phyloP scores from a whole-genome alignment of 148 eudicot species.

The Vaccinium macrocarpon region DNA sequence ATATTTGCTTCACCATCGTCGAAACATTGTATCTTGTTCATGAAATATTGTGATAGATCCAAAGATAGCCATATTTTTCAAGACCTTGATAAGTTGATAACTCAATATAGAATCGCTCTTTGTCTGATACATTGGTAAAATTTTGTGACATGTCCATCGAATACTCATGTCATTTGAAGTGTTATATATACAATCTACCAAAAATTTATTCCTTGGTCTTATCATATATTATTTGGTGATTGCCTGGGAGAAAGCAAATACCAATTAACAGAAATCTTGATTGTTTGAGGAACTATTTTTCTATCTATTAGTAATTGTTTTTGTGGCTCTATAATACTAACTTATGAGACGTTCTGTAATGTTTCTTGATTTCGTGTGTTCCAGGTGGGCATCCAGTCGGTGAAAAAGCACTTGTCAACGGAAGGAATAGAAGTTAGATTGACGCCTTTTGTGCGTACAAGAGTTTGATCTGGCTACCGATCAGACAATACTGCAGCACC shows the following conservation, averaged over 20 bases:
- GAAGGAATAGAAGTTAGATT: conserved; percentile 72
- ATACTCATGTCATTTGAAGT: neutral
- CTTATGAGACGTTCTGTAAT: neutral
- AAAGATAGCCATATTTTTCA: neutral
- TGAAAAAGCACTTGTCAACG: conserved; percentile 61
- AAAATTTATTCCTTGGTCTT: neutral
- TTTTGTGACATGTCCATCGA: neutral
- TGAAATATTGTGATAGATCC: neutral
- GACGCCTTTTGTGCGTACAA: conserved; percentile 5
- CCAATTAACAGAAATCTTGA: neutral
- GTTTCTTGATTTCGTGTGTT: neutral
- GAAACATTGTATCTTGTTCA: neutral
- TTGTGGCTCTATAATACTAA: neutral
- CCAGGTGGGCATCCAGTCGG: conserved; percentile 70
- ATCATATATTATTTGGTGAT: neutral
- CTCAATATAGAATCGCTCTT: neutral
- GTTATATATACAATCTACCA: neutral
- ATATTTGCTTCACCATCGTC: neutral
- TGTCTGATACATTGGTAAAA: neutral
- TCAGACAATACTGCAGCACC: neutral
- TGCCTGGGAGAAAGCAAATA: neutral
- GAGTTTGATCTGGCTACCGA: neutral
- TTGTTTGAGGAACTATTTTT: neutral
- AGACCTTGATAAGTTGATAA: neutral
- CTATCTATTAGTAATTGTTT: neutral